Conservation (phyloP, 768 basidiomycete species). For the Termitomyces sp. region DNA sequence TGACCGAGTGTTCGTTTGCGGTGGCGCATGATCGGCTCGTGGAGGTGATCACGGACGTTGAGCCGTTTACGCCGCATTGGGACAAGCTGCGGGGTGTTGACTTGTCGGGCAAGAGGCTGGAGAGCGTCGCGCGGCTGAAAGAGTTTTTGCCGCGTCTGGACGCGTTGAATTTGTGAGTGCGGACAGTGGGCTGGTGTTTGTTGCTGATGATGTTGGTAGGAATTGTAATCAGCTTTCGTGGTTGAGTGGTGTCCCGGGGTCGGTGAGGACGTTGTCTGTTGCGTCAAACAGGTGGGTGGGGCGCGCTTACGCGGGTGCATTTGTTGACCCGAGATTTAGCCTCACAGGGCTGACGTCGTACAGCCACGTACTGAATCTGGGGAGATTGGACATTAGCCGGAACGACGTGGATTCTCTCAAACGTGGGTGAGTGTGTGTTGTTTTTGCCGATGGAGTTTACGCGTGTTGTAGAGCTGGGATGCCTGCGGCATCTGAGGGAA, state of each 20-base stretch:
- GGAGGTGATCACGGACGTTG: slow-evolving; percentile 88
- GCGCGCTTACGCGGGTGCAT: background rate
- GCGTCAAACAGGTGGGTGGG: slow-evolving; percentile 61
- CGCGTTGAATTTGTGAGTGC: slow-evolving; percentile 71
- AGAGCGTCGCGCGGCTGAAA: slow-evolving; percentile 77
- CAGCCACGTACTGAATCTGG: slow-evolving; percentile 78
- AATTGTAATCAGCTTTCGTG: slow-evolving; percentile 71
- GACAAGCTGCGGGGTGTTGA: slow-evolving; percentile 73
- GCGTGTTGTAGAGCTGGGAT: slow-evolving; percentile 61
- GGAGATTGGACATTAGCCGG: slow-evolving; percentile 84
- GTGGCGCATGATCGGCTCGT: slow-evolving; percentile 90
- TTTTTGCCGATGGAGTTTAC: background rate
- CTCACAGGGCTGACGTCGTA: slow-evolving; percentile 86
- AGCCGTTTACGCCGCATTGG: slow-evolving; percentile 95
- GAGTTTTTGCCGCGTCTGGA: slow-evolving; percentile 88
- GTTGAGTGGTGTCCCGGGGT: slow-evolving; percentile 72
- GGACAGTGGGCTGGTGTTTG: too few species aligned
- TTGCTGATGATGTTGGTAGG: slow-evolving; percentile 27
- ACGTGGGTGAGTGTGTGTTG: slow-evolving; percentile 49
- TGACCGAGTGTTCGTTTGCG: slow-evolving; percentile 96
- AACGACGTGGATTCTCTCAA: slow-evolving; percentile 86
- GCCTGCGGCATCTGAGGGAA: slow-evolving; percentile 81
- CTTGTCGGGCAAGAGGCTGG: slow-evolving; percentile 63
- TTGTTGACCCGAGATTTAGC: slow-evolving; percentile 29
- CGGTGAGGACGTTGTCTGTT: slow-evolving; percentile 72